Conservation (phyloP, 2,329 filamentous ascomycete species). For the Ilyonectria destructans region DNA sequence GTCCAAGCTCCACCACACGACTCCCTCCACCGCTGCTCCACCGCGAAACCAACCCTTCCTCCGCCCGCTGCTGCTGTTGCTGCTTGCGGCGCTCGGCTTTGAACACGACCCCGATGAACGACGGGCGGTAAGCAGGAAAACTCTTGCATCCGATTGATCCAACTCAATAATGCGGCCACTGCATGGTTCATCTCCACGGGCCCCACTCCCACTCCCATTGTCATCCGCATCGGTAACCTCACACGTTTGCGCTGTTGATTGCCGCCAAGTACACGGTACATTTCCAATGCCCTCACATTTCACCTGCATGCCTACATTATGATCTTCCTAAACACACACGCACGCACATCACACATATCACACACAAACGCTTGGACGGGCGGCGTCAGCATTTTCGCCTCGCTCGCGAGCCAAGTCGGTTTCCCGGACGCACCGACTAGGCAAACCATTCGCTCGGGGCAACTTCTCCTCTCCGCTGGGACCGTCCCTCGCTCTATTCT, state of each 20-base stretch:
- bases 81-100: neutral
- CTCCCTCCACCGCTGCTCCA: neutral
- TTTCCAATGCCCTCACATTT: neutral
- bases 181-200: neutral
- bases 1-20: constrained; percentile 2
- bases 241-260: neutral
- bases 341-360: constrained; percentile 4
- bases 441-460: constrained; percentile 37
- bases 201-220: neutral
- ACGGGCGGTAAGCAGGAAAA: neutral
- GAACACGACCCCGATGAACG: neutral
- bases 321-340: neutral
- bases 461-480: constrained; percentile 33
- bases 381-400: constrained; percentile 36
- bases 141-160: neutral
- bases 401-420: constrained; percentile 28
- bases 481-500: constrained; percentile 12
- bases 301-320: neutral
- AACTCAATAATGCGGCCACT: constrained; percentile 7
- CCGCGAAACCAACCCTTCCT: neutral
- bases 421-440: constrained; percentile 33
- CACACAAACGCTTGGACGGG: constrained; percentile 20
- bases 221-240: neutral
- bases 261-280: neutral
- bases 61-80: neutral